phyloP scores from a whole-genome alignment of 2,329 filamentous ascomycete genomes.

The Diaporthe sp. region DNA sequence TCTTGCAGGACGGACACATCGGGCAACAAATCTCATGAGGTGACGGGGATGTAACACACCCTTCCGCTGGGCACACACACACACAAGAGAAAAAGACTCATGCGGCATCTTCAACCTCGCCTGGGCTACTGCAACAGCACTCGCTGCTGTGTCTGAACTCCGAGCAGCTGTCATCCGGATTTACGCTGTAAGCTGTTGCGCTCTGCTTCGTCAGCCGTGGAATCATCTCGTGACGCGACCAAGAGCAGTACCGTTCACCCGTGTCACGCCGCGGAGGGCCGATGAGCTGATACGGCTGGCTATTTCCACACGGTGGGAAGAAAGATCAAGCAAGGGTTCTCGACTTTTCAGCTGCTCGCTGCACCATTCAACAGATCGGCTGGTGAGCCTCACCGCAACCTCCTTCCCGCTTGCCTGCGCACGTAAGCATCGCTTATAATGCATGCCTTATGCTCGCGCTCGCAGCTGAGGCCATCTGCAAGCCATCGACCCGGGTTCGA shows the following conservation, averaged over 20 bases:
- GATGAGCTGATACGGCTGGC: constrained; percentile 6
- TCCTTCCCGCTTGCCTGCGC: constrained; percentile 19
- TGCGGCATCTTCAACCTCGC: not conserved
- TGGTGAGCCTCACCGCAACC: constrained; percentile 28
- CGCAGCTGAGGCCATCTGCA: constrained; percentile 20
- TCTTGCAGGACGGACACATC: constrained; percentile 24
- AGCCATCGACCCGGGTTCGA: not conserved
- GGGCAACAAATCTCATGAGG: constrained; percentile 12
- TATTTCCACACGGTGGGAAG: not conserved
- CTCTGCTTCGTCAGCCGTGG: constrained; percentile 2
- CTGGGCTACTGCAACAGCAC: not conserved
- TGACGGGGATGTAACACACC: not conserved
- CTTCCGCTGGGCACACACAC: not conserved
- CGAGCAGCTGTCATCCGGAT: not conserved
- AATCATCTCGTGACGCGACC: not conserved
- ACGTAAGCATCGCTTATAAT: constrained; percentile 27
- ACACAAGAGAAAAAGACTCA: no score
- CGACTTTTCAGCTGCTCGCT: not conserved
- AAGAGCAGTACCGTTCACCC: not conserved
- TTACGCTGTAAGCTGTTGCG: not conserved
- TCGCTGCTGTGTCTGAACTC: not conserved
- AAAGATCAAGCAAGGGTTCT: not conserved
- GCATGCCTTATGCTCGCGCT: not conserved
- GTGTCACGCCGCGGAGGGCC: not conserved
- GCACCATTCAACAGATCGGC: constrained; percentile 4